These are phyloP conservation scores for Aspergillus tanneri DNA, from an alignment of 2,329 filamentous ascomycete genomes.

Conservation along the genomic window DNA sequence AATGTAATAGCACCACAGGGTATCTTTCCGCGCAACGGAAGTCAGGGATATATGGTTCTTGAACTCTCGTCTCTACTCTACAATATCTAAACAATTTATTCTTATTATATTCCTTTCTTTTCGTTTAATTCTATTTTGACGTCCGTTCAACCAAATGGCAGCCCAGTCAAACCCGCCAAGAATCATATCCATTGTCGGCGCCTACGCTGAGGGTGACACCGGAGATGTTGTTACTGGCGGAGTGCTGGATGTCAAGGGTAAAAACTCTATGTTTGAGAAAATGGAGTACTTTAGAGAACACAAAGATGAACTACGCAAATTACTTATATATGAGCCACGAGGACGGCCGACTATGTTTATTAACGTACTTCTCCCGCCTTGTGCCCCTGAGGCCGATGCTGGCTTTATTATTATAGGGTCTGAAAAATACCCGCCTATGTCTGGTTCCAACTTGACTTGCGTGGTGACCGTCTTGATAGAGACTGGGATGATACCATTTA, in stretches of 20 bases:
- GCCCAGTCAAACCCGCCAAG: no score
- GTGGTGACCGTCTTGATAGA: constrained; percentile 48
- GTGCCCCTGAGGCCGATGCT: constrained; percentile 44
- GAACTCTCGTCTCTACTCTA: no score
- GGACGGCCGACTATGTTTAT: constrained; percentile 41
- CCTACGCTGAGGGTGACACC: constrained; percentile 36
- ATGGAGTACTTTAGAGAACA: constrained; percentile 42
- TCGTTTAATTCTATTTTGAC: no score
- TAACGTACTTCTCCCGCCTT: constrained; percentile 46
- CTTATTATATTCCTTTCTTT: no score
- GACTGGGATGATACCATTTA: constrained; percentile 48
- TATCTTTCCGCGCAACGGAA: no score
- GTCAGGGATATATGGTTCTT: no score
- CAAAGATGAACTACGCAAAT: constrained; percentile 41
- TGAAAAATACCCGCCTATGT: constrained; percentile 49
- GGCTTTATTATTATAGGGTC: constrained; percentile 49
- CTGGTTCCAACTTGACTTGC: constrained; percentile 47
- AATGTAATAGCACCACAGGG: no score
- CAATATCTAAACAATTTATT: no score
- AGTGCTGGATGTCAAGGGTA: constrained; percentile 40
- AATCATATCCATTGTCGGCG: constrained; percentile 17
- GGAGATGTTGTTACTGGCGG: constrained; percentile 52
- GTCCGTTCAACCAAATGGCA: constrained; percentile 9
- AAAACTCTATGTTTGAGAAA: constrained; percentile 51
- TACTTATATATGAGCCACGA: constrained; percentile 49